phyloP scores from a whole-genome alignment of 345 rosid species.

The Syzygium aromaticum region DNA sequence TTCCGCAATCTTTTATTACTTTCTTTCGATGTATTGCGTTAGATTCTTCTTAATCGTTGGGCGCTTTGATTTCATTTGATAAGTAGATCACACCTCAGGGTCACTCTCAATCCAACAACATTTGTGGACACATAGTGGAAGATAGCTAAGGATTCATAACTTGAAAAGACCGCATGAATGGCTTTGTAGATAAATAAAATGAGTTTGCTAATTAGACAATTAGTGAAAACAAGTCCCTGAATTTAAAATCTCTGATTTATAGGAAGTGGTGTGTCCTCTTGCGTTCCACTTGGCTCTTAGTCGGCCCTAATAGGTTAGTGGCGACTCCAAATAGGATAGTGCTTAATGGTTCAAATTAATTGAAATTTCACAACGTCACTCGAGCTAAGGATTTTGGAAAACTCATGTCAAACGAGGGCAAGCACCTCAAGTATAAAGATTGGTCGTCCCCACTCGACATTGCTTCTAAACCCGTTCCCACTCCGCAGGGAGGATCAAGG shows the following conservation, averaged over 20 bases:
- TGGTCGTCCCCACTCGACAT: not conserved
- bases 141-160: not conserved
- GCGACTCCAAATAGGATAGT: not conserved
- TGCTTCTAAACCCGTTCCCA: not conserved
- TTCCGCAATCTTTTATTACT: no score
- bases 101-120: not conserved
- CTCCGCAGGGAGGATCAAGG: not conserved
- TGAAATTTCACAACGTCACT: not conserved
- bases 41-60: not conserved
- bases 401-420: not conserved
- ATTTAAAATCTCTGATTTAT: not conserved
- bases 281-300: not conserved
- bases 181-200: not conserved
- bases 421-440: not conserved
- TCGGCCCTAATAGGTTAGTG: not conserved
- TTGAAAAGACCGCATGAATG: not conserved
- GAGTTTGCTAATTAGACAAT: not conserved
- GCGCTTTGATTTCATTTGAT: not conserved
- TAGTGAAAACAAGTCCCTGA: not conserved
- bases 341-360: not conserved
- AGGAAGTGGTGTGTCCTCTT: not conserved
- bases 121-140: not conserved
- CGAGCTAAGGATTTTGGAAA: not conserved
- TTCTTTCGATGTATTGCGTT: rapidly evolving
- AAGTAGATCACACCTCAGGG: not conserved